Base-by-base conservation (phyloP, 495 filamentous ascomycete species). In the Trichoderma gamsii region DNA sequence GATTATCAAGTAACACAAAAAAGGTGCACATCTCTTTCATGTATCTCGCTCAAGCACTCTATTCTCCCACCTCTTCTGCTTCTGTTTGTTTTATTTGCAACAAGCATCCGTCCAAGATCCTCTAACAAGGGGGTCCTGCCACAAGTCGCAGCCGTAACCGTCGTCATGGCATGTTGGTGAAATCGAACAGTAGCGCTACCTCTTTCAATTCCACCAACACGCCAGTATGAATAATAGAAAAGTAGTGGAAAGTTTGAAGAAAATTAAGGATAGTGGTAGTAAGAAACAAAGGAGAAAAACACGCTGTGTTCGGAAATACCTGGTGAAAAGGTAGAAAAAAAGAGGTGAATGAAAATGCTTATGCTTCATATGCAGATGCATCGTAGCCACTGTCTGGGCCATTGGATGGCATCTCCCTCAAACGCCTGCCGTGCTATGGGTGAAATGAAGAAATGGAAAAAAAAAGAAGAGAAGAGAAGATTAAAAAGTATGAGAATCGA, bases 401-500 rank as follows among this genome's bases (percentile, higher is more conserved):
- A 32, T 25, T 27, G 21, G 23, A 23, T 29, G 27, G 9, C 56
- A 29, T 32, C 27, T 61, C 27, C 56, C 56, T 61, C 56, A 61
- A 61, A 61, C 56, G 56, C 56, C 56, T 61, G 56, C 56, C 56
- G 56, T 61, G 56, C 56, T 61, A 61, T 61, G 56, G 27, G 27
- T 27, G 25, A 32, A 32, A 52, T 52, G 56, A 61, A 21, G 16
- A 61, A 32, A 61, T 29, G 9, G 27, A 32, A 56, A 56, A 44
- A 65, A 44, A 16, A 32, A 32, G 23, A 32, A 15, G 56, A 61
- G 27, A 12, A 61, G 13, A 7, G 4, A 61, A 32, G 25, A 61
- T 29, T 23, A 61, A 32, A 49, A n/a, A 3, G n/a, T 16, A 49
- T 18, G 13, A 49, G 44, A 16, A 49, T 49, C 43, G 59, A 67